Base-by-base conservation (phyloP, 805 yeast genomes). In the Nakazawaea peltata region DNA sequence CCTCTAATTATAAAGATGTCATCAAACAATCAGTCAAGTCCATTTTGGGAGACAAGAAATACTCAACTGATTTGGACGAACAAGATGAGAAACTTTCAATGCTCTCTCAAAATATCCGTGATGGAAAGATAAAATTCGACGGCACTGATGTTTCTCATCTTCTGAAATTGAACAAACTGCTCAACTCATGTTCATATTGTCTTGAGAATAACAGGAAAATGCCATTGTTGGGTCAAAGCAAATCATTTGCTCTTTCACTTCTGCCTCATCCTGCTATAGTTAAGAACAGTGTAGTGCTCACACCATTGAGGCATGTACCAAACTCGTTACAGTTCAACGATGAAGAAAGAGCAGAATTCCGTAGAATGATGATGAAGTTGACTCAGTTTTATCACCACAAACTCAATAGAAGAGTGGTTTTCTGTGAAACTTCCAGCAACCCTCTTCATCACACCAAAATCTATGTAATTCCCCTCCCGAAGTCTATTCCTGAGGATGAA, bases 261-360 rank as follows among this genome's bases (percentile, higher is more conserved):
- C 59, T 65, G 3, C 67, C 71, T 4, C 50, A 48, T 41, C 74
- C 73, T 5, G 63, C 57, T 18, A 44, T 67, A 9, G 52, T 55
- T 8, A 44, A 47, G 22, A 50, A 47, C 30, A 50, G 60, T 4
- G 50, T 59, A 1, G 56, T 58, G 44, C 67, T 70, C 19, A 62
- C 61, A 1, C 74, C 76, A 1, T 45, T 59, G 9, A 49, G 50
- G 2, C 77, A 70, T 40, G 41, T 51, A 18, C 44, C 44, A 17
- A 68, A 63, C 43, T 58, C 67, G 0, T 44, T 69, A 4, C 51
- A 53, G 17, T 60, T 72, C 38, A 65, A 57, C 17, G 55, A 51
- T n/a, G 63, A 61, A 28, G 72, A 66, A 41, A 54, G 59, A 58
- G 60, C 56, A 13, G 76, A 70, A 43, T 54, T 70, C 2, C 29